These are phyloP conservation scores for Cnidoscolus chayamansa DNA, from an alignment of 441 rosid genomes.

Conservation along the genomic window DNA sequence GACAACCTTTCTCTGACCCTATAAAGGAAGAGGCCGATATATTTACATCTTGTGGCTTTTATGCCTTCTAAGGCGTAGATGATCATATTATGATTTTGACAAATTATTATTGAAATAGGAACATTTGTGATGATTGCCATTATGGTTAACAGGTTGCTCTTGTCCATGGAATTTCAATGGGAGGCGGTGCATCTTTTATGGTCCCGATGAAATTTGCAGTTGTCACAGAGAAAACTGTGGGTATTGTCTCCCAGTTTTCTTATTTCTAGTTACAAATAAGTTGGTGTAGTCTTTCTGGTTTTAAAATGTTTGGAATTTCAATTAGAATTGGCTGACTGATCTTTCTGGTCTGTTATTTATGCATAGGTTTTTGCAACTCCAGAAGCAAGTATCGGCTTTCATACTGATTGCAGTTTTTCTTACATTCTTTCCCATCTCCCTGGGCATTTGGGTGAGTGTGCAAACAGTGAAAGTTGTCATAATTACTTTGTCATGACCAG, in stretches of 20 bases:
- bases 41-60: neutral
- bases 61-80: neutral
- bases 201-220: conserved; percentile 90
- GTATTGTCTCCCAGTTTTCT: conserved; percentile 23
- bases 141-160: conserved; percentile 60
- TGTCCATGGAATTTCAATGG: conserved; percentile 83
- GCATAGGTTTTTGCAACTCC: conserved; percentile 82
- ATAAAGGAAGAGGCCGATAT: neutral
- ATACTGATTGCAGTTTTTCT: conserved; percentile 88
- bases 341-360: conserved; percentile 11
- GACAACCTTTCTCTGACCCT: neutral
- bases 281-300: neutral
- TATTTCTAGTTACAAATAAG: conserved; percentile 7
- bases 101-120: neutral
- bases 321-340: neutral
- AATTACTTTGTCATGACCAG: neutral
- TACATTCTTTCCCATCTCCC: conserved; percentile 82
- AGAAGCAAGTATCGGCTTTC: conserved; percentile 91
- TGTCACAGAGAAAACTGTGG: conserved; percentile 85
- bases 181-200: conserved; percentile 91
- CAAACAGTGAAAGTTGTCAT: conserved; percentile 10
- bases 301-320: neutral
- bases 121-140: neutral
- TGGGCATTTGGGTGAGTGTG: conserved; percentile 65
- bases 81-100: neutral